Evolutionary conservation across 257 asterid species (phyloP).

Genomic region (Solanum pimpinellifolium): DNA sequence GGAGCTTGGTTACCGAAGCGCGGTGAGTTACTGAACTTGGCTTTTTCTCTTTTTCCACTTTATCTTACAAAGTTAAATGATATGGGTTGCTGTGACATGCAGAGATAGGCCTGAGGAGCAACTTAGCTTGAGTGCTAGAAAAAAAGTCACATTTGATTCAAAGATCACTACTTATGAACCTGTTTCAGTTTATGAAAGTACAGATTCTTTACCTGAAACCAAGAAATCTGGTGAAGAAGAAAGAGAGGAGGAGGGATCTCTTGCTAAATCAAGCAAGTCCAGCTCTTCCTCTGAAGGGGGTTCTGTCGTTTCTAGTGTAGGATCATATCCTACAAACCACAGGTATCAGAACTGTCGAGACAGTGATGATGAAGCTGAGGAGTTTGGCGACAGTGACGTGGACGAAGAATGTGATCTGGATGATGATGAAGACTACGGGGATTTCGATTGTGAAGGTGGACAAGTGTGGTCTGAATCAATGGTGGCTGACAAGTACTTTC

Average conservation of each 20-base stretch:
- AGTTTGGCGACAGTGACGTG: constrained; percentile 50
- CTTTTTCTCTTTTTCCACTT: not conserved
- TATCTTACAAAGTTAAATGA: not conserved
- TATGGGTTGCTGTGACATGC: not conserved
- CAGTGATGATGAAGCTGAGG: constrained; percentile 75
- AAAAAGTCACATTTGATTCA: constrained; percentile 77
- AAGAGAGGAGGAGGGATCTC: constrained; percentile 6
- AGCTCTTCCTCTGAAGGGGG: constrained; percentile 34
- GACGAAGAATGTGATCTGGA: constrained; percentile 36
- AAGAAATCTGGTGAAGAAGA: constrained; percentile 11
- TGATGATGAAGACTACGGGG: constrained; percentile 32
- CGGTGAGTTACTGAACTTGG: constrained; percentile 29
- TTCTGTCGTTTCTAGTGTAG: constrained; percentile 52
- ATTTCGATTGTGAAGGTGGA: constrained; percentile 29
- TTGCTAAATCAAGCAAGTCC: constrained; percentile 16
- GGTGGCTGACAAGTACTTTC: constrained; percentile 15
- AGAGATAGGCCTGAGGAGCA: constrained; percentile 49
- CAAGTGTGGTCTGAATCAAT: constrained; percentile 50
- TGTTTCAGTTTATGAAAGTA: constrained; percentile 40
- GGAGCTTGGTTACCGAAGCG: constrained; percentile 25
- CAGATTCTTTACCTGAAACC: constrained; percentile 42
- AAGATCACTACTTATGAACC: constrained; percentile 62
- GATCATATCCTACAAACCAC: constrained; percentile 69
- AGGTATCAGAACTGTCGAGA: constrained; percentile 87
- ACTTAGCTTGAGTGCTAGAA: constrained; percentile 38